These are phyloP conservation scores for Marasmius tenuissimus DNA, from an alignment of 1,284 basidiomycete species.

Conservation along the genomic window DNA sequence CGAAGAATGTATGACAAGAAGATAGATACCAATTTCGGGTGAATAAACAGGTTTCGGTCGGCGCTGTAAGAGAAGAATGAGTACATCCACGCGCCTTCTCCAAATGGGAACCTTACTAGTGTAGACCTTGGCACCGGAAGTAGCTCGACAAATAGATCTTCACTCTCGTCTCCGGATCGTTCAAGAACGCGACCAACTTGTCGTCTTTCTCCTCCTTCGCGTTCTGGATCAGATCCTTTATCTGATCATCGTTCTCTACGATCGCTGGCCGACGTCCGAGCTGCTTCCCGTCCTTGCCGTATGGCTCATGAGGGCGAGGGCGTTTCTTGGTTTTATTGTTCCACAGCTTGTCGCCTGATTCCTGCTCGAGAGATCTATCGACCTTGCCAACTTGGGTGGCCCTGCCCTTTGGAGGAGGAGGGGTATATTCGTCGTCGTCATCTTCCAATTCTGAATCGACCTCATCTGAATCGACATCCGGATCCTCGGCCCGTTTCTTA, in stretches of 20 bases:
- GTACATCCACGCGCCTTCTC: neutral
- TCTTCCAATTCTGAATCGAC: conserved; percentile 23
- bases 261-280: conserved; percentile 24
- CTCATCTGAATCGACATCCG: conserved; percentile 16
- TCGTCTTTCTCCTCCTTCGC: conserved; percentile 34
- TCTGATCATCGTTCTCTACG: conserved; percentile 12
- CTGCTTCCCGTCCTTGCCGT: conserved; percentile 30
- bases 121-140: conserved; percentile 60
- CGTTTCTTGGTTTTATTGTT: conserved; percentile 2
- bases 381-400: conserved; percentile 3
- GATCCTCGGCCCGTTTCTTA: conserved; percentile 25
- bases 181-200: conserved; percentile 51
- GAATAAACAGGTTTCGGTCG: conserved; percentile 10
- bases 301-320: conserved; percentile 14
- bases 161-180: conserved; percentile 51
- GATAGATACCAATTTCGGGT: conserved; percentile 15
- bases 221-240: conserved; percentile 8
- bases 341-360: neutral
- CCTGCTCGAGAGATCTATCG: neutral
- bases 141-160: conserved; percentile 67
- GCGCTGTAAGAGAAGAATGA: conserved; percentile 3
- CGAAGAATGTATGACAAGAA: conserved; percentile 15
- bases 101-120: conserved; percentile 43
- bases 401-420: neutral
- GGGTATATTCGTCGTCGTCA: conserved; percentile 12